Conservation (phyloP, 164 flowering plant genomes). For the Amborella trichopoda region DNA sequence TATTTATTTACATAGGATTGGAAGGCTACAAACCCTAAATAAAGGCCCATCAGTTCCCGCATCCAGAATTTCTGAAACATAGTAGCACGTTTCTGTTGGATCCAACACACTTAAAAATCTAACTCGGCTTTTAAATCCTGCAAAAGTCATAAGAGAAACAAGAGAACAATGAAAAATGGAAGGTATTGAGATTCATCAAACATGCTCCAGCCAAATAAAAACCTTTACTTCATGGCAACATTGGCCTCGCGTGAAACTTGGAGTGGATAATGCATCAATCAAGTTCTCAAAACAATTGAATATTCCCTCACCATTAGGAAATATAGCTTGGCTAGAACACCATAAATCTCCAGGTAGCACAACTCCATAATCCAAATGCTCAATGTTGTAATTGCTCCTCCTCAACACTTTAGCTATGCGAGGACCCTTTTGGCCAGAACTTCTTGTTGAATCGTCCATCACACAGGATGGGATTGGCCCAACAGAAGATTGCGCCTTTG, state of each 20-base stretch:
- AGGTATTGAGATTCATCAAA: background rate
- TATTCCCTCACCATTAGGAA: slow-evolving; percentile 61
- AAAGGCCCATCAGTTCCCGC: slow-evolving; percentile 60
- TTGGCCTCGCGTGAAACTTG: background rate
- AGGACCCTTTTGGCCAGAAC: slow-evolving; percentile 70
- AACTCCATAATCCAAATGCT: slow-evolving; percentile 66
- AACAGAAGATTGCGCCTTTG: background rate
- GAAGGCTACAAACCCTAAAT: slow-evolving; percentile 55
- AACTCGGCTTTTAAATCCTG: slow-evolving; percentile 90
- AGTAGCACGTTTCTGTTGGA: slow-evolving; percentile 55
- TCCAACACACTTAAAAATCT: slow-evolving; percentile 62
- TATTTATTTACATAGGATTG: too few species aligned
- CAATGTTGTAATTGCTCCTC: slow-evolving; percentile 64
- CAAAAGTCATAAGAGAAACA: slow-evolving; percentile 11
- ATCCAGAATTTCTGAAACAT: slow-evolving; percentile 82
- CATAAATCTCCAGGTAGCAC: slow-evolving; percentile 59
- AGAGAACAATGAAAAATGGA: background rate
- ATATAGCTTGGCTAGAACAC: slow-evolving; percentile 69
- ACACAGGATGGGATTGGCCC: slow-evolving; percentile 24
- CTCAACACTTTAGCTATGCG: slow-evolving; percentile 89
- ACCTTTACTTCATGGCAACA: background rate
- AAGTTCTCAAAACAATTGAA: slow-evolving; percentile 1
- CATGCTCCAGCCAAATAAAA: background rate
- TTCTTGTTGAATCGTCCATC: slow-evolving; percentile 42
- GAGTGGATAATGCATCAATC: background rate